Conservation (phyloP, 2,329 filamentous ascomycete genomes). For the Didymella segeticola region DNA sequence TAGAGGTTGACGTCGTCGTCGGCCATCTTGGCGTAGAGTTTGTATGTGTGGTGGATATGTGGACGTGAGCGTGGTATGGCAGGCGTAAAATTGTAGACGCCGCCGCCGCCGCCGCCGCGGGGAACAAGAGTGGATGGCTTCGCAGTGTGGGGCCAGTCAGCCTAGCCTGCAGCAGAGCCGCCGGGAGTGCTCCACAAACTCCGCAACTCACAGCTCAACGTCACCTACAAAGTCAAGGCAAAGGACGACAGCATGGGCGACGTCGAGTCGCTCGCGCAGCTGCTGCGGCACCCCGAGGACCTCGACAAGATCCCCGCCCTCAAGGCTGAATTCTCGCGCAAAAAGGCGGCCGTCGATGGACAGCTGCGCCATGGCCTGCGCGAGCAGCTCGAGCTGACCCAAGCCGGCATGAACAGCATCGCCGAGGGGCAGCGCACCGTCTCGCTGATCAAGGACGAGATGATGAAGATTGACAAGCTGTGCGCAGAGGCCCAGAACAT, state of each 20-base stretch:
- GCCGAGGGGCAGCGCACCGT: slow-evolving; percentile 91
- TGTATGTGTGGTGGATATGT: background rate
- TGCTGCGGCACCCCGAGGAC: slow-evolving; percentile 94
- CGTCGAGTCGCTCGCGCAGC: slow-evolving; percentile 75
- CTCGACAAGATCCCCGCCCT: slow-evolving; percentile 92
- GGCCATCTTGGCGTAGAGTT: slow-evolving; percentile 31
- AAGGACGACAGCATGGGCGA: slow-evolving; percentile 64
- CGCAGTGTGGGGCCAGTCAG: too few relatives aligned
- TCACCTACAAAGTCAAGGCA: too few relatives aligned
- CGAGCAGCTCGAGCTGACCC: slow-evolving; percentile 93
- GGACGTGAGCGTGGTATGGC: background rate
- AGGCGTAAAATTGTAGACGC: slow-evolving; percentile 11
- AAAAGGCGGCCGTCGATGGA: slow-evolving; percentile 89
- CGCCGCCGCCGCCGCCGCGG: too few relatives aligned
- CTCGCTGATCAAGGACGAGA: slow-evolving; percentile 93
- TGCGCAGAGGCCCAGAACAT: slow-evolving; percentile 97
- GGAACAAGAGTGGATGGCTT: too few relatives aligned
- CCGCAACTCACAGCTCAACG: too few relatives aligned
- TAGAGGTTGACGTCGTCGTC: slow-evolving; percentile 71
- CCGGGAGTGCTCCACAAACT: too few relatives aligned
- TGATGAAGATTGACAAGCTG: slow-evolving; percentile 97
- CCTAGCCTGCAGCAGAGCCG: too few relatives aligned
- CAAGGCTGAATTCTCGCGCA: slow-evolving; percentile 91
- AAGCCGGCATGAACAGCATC: slow-evolving; percentile 88
- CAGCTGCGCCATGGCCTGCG: slow-evolving; percentile 87